phyloP scores from a whole-genome alignment of 305 asterid genomes.

The Fraxinus latifolia region DNA sequence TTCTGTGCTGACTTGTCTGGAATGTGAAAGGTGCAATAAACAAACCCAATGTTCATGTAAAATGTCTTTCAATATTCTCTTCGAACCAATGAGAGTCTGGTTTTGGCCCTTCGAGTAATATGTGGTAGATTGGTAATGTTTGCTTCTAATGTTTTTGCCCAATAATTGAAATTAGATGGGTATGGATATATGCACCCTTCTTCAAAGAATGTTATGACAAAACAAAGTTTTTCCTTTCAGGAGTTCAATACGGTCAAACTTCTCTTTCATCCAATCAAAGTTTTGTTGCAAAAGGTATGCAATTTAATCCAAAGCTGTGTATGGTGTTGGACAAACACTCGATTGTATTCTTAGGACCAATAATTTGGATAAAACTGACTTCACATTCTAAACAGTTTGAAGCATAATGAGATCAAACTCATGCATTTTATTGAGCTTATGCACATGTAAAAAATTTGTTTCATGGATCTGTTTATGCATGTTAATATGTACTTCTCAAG shows the following conservation, averaged over 20 bases:
- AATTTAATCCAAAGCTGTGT: slow-evolving; percentile 24
- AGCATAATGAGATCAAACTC: slow-evolving; percentile 16
- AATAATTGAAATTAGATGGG: slow-evolving; percentile 18
- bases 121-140: background rate
- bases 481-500: background rate
- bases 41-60: background rate
- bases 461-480: slow-evolving; percentile 10
- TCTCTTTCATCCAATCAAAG: slow-evolving; percentile 79
- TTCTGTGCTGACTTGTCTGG: slow-evolving; percentile 1
- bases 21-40: background rate
- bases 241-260: slow-evolving; percentile 75
- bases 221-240: slow-evolving; percentile 60
- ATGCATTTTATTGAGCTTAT: background rate
- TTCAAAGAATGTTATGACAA: slow-evolving; percentile 37
- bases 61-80: background rate
- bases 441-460: background rate
- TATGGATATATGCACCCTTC: slow-evolving; percentile 24
- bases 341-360: slow-evolving; percentile 10
- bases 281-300: slow-evolving; percentile 85
- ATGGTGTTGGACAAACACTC: background rate
- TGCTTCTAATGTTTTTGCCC: slow-evolving; percentile 15
- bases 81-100: slow-evolving; percentile 3
- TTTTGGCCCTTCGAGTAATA: slow-evolving; percentile 11
- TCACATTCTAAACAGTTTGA: slow-evolving; percentile 5
- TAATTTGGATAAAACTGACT: slow-evolving; percentile 15